Percentiles rank a stretch among this genome's conserved stretches.
These are phyloP conservation scores for Penicillium sp. DNA, from an alignment of 2,329 filamentous ascomycete genomes.

Conservation along the genomic window DNA sequence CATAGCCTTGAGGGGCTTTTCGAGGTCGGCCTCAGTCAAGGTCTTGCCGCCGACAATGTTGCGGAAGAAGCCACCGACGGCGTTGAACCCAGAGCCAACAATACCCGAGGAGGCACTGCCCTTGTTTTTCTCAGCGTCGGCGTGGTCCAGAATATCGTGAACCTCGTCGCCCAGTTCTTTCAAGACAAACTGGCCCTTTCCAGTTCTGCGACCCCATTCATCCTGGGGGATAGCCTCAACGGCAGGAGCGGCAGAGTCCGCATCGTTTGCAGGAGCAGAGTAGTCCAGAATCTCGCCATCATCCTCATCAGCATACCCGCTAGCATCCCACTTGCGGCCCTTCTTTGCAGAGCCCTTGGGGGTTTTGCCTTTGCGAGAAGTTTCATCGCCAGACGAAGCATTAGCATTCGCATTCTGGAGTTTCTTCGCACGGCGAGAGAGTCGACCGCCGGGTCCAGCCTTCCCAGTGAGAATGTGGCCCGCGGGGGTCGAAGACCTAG, in stretches of 20 bases:
- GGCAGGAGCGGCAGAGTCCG: constrained; percentile 52
- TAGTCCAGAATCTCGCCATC: constrained; percentile 81
- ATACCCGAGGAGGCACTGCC: constrained; percentile 55
- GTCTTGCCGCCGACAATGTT: constrained; percentile 95
- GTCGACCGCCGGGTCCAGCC: constrained; percentile 66
- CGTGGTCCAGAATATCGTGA: constrained; percentile 76
- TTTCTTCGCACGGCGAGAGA: constrained; percentile 76
- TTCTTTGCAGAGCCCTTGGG: constrained; percentile 62
- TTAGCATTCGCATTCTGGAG: constrained; percentile 49
- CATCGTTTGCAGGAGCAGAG: constrained; percentile 61
- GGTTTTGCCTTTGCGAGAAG: constrained; percentile 55
- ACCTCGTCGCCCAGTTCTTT: constrained; percentile 93
- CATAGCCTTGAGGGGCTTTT: constrained; percentile 92
- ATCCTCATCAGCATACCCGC: constrained; percentile 80
- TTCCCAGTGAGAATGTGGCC: constrained; percentile 69
- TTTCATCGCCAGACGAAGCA: constrained; percentile 78
- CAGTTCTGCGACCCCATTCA: constrained; percentile 78
- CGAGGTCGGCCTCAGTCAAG: constrained; percentile 79
- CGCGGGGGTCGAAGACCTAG: constrained; percentile 71
- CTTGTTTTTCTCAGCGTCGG: constrained; percentile 61
- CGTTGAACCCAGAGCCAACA: constrained; percentile 72
- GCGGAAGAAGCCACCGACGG: constrained; percentile 82
- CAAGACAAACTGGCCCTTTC: constrained; percentile 86
- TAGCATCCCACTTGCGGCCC: constrained; percentile 85
- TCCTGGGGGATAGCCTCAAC: constrained; percentile 72